Evolutionary conservation across 768 basidiomycete genomes (phyloP), one percentile per base, ranked within the genome.

Genomic region (Tricholoma saponaceum): DNA sequence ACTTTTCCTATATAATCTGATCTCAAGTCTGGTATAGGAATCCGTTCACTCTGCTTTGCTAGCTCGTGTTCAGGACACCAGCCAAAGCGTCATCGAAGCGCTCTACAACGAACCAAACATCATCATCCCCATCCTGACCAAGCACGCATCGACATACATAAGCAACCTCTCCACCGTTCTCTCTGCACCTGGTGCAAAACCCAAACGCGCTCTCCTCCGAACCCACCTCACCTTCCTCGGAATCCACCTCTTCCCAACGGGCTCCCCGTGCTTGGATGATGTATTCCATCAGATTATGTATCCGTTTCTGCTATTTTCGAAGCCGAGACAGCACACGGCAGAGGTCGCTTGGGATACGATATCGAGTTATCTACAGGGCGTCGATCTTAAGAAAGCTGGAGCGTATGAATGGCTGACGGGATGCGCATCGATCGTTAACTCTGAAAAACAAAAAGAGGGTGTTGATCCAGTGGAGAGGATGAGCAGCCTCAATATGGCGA

Each of bases 281-380:
- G 67, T 80, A 23, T 82, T 84, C 59, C 74, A 82, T 59, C 71
- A 74, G 30, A 66, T 86, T 0, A 70, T 95, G 54, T 89, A 92
- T 66, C 89, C 92, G 0, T 83, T 84, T 65, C 72, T 95, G 44
- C 68, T 95, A 14, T 87, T 83, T 62, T 87, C 90, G 6, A 92
- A 89, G 65, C 71, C 87, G 2, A 79, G 86, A 52, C 81, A 86
- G 59, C 86, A 83, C 66, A 87, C 83, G 0, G 78, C 84, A 0
- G 78, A 82, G 20, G 67, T 79, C n/a, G 82, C 85, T 0, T 95
- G 93, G 93, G 85, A 85, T 55, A 70, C 81, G n/a, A 66, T 94
- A 56, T 22, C 60, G 9, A 61, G 58, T 46, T 47, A 8, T 18
- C 14, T 54, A 18, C 23, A 28, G 5, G 16, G 41, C 2, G 18